phyloP scores from a whole-genome alignment of 2,329 filamentous ascomycete genomes.

The Westerdykella sp. region DNA sequence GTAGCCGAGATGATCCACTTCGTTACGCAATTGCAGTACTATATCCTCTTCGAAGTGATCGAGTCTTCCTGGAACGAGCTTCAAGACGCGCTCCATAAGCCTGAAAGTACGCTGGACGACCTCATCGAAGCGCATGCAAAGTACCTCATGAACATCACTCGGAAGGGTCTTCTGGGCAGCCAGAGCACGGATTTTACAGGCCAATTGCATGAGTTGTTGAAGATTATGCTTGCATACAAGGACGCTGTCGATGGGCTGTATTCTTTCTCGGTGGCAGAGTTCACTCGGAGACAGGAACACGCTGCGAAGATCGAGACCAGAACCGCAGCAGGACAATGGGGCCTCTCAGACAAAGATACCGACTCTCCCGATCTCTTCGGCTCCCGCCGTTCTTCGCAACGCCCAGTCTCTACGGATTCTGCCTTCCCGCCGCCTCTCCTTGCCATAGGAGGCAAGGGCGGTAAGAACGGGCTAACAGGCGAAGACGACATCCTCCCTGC shows the following conservation, averaged over 20 bases:
- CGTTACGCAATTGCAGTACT: slow-evolving; percentile 93
- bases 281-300: slow-evolving; percentile 81
- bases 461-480: slow-evolving; percentile 31
- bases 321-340: slow-evolving; percentile 60
- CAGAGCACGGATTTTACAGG: slow-evolving; percentile 67
- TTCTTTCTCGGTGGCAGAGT: slow-evolving; percentile 90
- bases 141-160: slow-evolving; percentile 89
- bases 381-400: slow-evolving; percentile 14
- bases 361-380: slow-evolving; percentile 21
- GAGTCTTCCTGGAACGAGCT: slow-evolving; percentile 92
- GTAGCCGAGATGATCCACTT: slow-evolving; percentile 99
- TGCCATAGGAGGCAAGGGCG: slow-evolving; percentile 28
- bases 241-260: slow-evolving; percentile 92
- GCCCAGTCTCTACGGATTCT: slow-evolving; percentile 31
- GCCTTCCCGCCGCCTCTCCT: slow-evolving; percentile 41
- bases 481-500: slow-evolving; percentile 65
- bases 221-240: slow-evolving; percentile 88
- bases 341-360: slow-evolving; percentile 50
- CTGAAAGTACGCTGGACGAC: slow-evolving; percentile 88
- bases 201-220: slow-evolving; percentile 86
- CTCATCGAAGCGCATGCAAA: slow-evolving; percentile 84
- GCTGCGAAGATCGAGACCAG: slow-evolving; percentile 64
- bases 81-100: slow-evolving; percentile 72
- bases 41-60: slow-evolving; percentile 97
- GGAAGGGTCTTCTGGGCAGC: slow-evolving; percentile 87